phyloP scores from a whole-genome alignment of 148 eudicot species.

The Vaccinium macrocarpon region DNA sequence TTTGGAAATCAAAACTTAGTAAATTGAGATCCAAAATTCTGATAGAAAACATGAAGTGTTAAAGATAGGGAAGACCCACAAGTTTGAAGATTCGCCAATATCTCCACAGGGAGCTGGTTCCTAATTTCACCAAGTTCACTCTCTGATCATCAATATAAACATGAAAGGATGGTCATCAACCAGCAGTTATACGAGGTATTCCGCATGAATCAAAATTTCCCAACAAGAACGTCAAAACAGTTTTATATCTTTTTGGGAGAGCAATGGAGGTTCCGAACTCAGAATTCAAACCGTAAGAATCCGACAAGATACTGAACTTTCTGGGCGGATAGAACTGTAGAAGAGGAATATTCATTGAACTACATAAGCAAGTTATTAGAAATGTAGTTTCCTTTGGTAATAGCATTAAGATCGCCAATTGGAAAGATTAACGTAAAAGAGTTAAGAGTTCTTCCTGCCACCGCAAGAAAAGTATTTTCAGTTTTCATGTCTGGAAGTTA shows the following conservation, averaged over 20 bases:
- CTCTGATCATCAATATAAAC: constrained; percentile 38
- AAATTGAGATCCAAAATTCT: background rate
- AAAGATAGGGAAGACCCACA: constrained; percentile 37
- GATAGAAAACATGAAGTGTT: background rate
- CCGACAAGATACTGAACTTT: background rate
- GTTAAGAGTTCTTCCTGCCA: background rate
- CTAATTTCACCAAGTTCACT: constrained; percentile 70
- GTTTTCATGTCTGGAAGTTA: background rate
- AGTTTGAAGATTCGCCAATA: constrained; percentile 78
- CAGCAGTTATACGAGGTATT: background rate
- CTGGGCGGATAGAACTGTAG: background rate
- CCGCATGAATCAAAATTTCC: background rate
- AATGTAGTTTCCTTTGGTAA: background rate
- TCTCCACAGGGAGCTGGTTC: constrained; percentile 84
- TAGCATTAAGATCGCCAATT: background rate
- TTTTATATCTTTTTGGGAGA: background rate
- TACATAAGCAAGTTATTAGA: background rate
- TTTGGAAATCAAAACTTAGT: constrained; percentile 11
- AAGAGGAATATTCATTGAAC: background rate
- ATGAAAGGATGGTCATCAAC: constrained; percentile 1
- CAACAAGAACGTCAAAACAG: background rate
- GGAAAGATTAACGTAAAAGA: background rate
- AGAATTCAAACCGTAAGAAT: background rate
- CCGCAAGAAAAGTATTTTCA: background rate
- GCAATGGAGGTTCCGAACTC: background rate